phyloP scores from a whole-genome alignment of 176 grass and related monocot species.

The Juncus inflexus region DNA sequence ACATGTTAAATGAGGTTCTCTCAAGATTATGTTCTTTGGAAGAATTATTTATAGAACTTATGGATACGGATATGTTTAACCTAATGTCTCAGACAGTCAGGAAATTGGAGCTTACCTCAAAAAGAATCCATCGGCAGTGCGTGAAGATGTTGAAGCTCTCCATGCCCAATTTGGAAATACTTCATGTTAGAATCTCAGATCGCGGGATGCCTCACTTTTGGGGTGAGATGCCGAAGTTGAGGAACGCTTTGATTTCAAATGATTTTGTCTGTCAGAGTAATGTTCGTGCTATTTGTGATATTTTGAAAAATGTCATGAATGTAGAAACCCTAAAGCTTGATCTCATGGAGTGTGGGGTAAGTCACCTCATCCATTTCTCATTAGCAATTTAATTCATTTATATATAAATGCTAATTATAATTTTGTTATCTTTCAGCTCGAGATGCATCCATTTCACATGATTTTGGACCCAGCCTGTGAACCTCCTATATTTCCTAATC shows the following conservation, averaged over 20 bases:
- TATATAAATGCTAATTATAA: background rate
- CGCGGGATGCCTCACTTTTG: no score
- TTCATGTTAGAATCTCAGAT: no score
- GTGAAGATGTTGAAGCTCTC: no score
- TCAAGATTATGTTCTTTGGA: background rate
- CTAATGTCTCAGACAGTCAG: background rate
- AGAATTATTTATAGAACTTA: background rate
- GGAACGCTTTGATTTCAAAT: background rate
- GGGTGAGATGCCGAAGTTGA: background rate
- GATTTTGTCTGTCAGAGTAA: background rate
- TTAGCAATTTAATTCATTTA: background rate
- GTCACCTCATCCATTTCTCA: background rate
- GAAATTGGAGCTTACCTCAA: background rate
- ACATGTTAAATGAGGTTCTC: background rate
- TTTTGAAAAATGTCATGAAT: background rate
- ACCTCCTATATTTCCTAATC: conserved; percentile 9
- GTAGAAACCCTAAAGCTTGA: background rate
- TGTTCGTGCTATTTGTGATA: background rate
- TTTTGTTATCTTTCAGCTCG: background rate
- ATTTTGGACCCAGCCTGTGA: background rate
- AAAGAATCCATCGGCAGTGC: no score
- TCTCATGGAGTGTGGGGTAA: conserved; percentile 6
- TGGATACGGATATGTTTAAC: background rate
- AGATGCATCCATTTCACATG: background rate
- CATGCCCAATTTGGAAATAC: no score